Conservation (phyloP, 140 eudicot genomes). For the Senecio squalidus region DNA sequence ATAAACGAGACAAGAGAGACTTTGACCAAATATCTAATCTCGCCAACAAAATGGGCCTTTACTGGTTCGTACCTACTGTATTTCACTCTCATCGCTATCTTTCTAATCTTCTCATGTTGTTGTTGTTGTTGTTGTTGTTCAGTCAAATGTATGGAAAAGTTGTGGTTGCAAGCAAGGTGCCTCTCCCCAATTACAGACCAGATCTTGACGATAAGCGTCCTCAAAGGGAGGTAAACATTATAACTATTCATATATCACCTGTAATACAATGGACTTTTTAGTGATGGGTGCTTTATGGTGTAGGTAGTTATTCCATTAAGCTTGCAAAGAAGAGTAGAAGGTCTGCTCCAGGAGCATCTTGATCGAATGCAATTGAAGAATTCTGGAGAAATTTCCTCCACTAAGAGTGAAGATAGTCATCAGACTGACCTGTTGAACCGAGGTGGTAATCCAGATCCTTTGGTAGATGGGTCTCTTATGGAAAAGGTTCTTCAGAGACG, state of each 20-base stretch:
- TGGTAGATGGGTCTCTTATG: conserved; percentile 81
- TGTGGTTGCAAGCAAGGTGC: conserved; percentile 95
- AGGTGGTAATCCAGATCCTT: conserved; percentile 50
- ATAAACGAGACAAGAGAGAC: conserved; percentile 87
- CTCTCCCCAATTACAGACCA: conserved; percentile 96
- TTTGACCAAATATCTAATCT: conserved; percentile 87
- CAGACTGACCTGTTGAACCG: conserved; percentile 32
- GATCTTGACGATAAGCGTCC: conserved; percentile 99
- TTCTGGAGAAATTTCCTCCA: conserved; percentile 25
- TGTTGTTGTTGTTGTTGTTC: conserved; percentile 14
- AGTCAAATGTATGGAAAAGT: conserved; percentile 96
- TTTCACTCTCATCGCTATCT: conserved; percentile 8
- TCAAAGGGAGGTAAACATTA: conserved; percentile 80
- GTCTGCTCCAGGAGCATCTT: conserved; percentile 89
- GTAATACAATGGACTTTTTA: neutral
- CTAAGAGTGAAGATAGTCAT: conserved; percentile 22
- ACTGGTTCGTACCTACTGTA: conserved; percentile 54
- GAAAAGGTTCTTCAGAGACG: conserved; percentile 89
- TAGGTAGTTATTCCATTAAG: conserved; percentile 92
- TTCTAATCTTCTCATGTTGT: conserved; percentile 11
- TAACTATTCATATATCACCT: no score
- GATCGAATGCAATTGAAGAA: conserved; percentile 59
- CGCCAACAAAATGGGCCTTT: conserved; percentile 87
- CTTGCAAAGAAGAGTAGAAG: conserved; percentile 94
- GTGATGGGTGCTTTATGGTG: conserved; percentile 16